These are phyloP conservation scores for Ceratonia siliqua DNA, from an alignment of 306 rosid species.

Conservation along the genomic window DNA sequence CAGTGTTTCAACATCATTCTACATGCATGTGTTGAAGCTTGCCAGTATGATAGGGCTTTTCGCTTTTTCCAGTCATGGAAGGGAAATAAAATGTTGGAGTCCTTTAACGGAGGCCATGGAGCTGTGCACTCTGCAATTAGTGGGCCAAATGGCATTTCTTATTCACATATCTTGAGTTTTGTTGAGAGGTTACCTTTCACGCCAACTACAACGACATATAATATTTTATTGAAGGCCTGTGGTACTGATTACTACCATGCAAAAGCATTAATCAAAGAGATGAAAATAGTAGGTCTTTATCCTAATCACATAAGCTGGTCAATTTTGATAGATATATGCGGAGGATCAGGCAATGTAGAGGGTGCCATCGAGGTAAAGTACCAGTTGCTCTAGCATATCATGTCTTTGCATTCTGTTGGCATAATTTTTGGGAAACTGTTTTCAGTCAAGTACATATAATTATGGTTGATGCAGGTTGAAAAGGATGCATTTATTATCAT, in stretches of 20 bases:
- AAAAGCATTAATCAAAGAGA: conserved; percentile 77
- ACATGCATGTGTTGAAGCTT: conserved; percentile 93
- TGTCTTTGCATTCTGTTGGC: conserved; percentile 19
- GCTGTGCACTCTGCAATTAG: conserved; percentile 20
- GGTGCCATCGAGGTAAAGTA: conserved; percentile 76
- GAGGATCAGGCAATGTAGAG: conserved; percentile 61
- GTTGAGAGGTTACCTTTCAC: conserved; percentile 63
- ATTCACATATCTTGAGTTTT: conserved; percentile 50
- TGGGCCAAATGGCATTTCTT: conserved; percentile 43
- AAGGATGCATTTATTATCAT: conserved; percentile 3
- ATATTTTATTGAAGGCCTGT: conserved; percentile 91
- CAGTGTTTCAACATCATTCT: conserved; percentile 90
- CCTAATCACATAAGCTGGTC: conserved; percentile 95
- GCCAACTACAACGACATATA: conserved; percentile 82
- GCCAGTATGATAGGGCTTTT: conserved; percentile 93
- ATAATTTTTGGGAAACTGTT: not conserved
- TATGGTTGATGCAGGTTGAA: conserved; percentile 29
- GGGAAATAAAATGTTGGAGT: conserved; percentile 48
- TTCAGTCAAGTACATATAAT: conserved; percentile 6
- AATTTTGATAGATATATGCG: conserved; percentile 78
- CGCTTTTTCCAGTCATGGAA: conserved; percentile 82
- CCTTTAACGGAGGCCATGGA: conserved; percentile 39
- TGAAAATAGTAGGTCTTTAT: conserved; percentile 66
- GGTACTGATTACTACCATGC: conserved; percentile 89
- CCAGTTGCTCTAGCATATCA: conserved; percentile 14